Conservation (phyloP, 2,329 filamentous ascomycete genomes). For the Neofusicoccum cordaticola region DNA sequence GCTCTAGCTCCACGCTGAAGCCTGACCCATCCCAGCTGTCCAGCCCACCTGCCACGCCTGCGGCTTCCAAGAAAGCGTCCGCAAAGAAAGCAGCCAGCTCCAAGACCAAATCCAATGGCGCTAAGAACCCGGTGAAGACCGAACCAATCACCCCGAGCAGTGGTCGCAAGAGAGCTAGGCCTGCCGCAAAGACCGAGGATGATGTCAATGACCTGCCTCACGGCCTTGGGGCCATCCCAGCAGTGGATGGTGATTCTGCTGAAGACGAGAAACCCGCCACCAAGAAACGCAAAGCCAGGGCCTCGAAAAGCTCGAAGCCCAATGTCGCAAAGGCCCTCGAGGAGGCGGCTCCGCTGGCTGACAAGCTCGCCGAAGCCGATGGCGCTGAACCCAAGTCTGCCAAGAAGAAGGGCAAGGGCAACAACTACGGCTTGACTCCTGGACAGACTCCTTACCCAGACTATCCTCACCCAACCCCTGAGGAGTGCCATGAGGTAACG, state of each 20-base stretch:
- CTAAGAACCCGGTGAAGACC: neutral
- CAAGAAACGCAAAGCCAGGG: slow-evolving; percentile 5
- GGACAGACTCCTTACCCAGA: slow-evolving; percentile 65
- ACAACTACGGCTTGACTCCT: slow-evolving; percentile 45
- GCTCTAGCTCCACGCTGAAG: neutral
- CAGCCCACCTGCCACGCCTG: slow-evolving; percentile 43
- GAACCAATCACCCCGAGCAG: slow-evolving; percentile 19
- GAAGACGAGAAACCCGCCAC: neutral
- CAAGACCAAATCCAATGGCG: neutral
- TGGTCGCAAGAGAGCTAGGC: slow-evolving; percentile 37
- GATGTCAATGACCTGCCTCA: slow-evolving; percentile 54
- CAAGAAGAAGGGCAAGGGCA: slow-evolving; percentile 36
- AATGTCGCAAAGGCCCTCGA: slow-evolving; percentile 23
- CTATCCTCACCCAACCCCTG: slow-evolving; percentile 61
- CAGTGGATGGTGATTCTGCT: neutral
- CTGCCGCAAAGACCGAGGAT: slow-evolving; percentile 35
- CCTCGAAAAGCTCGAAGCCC: slow-evolving; percentile 10
- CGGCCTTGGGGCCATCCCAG: slow-evolving; percentile 47
- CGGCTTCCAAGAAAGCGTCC: slow-evolving; percentile 18
- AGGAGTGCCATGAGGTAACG: slow-evolving; percentile 69
- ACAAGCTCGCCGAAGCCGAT: slow-evolving; percentile 23
- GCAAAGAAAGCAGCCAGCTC: slow-evolving; percentile 25
- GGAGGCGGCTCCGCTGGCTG: slow-evolving; percentile 24
- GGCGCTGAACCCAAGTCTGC: slow-evolving; percentile 16
- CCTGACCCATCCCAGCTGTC: slow-evolving; percentile 39